A percentile compares a stretch with the other conserved stretches of the same genome.
Evolutionary conservation across 192 early-diverging fungal species (phyloP).

Genomic region (Borealophlyctis nickersoniae): DNA sequence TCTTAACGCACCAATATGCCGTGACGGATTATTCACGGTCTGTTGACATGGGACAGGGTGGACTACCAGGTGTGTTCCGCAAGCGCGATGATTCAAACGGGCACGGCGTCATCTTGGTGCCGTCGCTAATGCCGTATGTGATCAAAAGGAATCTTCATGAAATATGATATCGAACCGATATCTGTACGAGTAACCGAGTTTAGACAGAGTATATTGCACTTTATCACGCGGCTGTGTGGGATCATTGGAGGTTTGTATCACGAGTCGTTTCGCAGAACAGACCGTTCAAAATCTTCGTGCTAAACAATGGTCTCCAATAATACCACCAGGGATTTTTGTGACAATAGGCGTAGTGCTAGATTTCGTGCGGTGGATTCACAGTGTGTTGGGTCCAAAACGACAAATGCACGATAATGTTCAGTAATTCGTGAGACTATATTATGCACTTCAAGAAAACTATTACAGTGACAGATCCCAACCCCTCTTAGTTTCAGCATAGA

Average conservation of each 20-base stretch:
- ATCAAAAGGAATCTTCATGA: conserved; percentile 75
- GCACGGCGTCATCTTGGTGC: too few species aligned
- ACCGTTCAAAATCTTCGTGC: neutral
- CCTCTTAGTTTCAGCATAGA: too few species aligned
- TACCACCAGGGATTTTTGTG: conserved; percentile 51
- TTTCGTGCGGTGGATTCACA: conserved; percentile 19
- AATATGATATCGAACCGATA: conserved; percentile 90
- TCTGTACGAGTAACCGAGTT: conserved; percentile 72
- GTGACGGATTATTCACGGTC: conserved; percentile 72
- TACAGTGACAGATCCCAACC: too few species aligned
- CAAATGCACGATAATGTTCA: too few species aligned
- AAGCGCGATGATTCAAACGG: too few species aligned
- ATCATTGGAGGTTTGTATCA: conserved; percentile 68
- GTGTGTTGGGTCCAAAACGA: too few species aligned
- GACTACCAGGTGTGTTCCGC: conserved; percentile 40
- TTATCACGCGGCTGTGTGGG: conserved; percentile 81
- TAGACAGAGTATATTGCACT: conserved; percentile 58
- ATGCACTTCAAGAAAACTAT: too few species aligned
- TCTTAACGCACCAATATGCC: conserved; percentile 93
- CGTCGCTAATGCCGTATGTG: conserved; percentile 1
- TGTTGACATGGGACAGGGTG: conserved; percentile 26
- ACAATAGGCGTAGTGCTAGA: conserved; percentile 56
- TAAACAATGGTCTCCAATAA: neutral
- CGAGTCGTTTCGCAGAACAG: neutral
- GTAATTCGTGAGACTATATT: too few species aligned